Base-by-base conservation (phyloP, 106 monocot genomes). In the Gastrodia elata region DNA sequence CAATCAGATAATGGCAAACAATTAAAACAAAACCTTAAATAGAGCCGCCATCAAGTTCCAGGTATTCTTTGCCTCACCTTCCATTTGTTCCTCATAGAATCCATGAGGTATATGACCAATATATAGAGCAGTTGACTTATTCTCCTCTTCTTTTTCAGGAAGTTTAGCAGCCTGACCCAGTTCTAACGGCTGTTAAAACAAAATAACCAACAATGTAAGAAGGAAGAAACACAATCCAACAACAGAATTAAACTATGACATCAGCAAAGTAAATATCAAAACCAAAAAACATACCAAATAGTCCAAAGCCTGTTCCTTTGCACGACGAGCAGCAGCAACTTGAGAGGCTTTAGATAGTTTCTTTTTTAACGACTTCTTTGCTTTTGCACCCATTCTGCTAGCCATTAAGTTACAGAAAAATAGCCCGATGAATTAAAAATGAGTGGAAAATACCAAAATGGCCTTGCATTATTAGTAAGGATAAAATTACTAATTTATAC, bases 51-150 rank as follows among this genome's bases (percentile, higher is more conserved):
- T 24, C 25, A 34, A 73, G 3, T 68, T 33, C 2, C 13, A 8
- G 8, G 22, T 9, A 22, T 37, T 36, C 16, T 28, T 67, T 67
- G 20, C 39, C 55, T 26, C 18, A 93, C 97, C 97, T 93, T 93
- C 79, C 90, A 97, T 97, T 74, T 97, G 77, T 13, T 93, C 90
- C 81, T 97, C 97, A 68, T 97, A 97, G 64, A 97, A 97, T 7
- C 97, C 97, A 80, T 97, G 97, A 78, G 97, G 97, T 46, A 97
- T 97, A 27, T 81, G 97, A 7, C 97, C 92, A 67, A 97, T 87
- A 58, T 97, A 97, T 13, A 92, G 30, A 36, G 88, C 92, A 2
- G 89, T 90, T 18, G 89, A 70, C 9, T 78, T 81, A 37, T 75
- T 41, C 35, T 80, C 64, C 22, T 83, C 83, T 33, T 74, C 84